These are phyloP conservation scores for Sphaerostilbella broomeana DNA, from an alignment of 2,329 filamentous ascomycete species.

Conservation along the genomic window DNA sequence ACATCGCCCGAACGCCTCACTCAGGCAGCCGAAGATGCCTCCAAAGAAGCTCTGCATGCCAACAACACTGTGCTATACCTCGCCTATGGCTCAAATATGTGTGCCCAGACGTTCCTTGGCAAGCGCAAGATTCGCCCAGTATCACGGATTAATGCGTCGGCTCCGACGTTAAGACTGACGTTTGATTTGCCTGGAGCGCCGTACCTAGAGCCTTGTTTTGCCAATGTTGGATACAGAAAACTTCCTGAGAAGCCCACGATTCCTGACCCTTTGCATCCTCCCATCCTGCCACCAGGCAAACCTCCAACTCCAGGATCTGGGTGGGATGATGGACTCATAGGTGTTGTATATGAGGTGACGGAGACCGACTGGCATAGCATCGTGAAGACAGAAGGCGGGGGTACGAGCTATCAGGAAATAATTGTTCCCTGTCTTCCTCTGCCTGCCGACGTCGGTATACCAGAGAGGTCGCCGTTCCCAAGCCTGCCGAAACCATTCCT, in stretches of 20 bases:
- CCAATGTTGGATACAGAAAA: conserved; percentile 64
- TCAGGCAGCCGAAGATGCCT: conserved; percentile 22
- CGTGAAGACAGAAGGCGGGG: conserved; percentile 84
- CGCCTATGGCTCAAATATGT: conserved; percentile 89
- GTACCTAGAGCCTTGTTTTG: conserved; percentile 87
- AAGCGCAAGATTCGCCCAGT: conserved; percentile 73
- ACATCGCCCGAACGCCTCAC: conserved; percentile 26
- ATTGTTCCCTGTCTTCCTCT: conserved; percentile 71
- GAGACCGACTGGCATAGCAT: conserved; percentile 75
- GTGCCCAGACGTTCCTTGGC: conserved; percentile 70
- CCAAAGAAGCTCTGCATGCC: conserved; percentile 19
- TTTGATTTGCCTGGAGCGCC: conserved; percentile 84
- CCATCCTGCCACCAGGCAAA: conserved; percentile 23
- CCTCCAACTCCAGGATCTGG: conserved; percentile 17
- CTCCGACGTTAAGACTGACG: conserved; percentile 68
- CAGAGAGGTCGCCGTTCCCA: conserved; percentile 52
- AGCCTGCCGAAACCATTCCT: conserved; percentile 59
- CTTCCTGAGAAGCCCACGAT: conserved; percentile 34
- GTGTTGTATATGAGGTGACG: conserved; percentile 94
- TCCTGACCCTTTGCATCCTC: conserved; percentile 27
- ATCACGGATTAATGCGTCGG: conserved; percentile 73
- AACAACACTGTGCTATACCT: conserved; percentile 64
- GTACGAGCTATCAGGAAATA: conserved; percentile 77
- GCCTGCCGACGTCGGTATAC: conserved; percentile 51
- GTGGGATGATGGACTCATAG: conserved; percentile 80